These are phyloP conservation scores for Phytophthora sansomeana DNA, from an alignment of 352 stramenopile species.

Conservation along the genomic window DNA sequence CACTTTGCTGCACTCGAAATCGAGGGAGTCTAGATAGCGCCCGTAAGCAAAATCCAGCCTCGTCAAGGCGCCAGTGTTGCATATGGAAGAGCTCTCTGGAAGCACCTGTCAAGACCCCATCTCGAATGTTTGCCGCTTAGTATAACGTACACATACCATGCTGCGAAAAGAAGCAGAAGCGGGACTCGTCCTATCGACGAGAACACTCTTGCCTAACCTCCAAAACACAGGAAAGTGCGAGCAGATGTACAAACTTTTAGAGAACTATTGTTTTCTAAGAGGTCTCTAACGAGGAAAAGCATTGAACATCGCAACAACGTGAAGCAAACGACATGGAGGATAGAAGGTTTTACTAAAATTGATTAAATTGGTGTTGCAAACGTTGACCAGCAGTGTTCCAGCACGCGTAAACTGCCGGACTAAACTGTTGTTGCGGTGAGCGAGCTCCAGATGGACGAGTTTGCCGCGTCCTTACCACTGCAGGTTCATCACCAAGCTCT, in stretches of 20 bases:
- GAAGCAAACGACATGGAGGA: background rate
- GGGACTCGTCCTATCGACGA: background rate
- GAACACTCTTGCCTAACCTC: background rate
- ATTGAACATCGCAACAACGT: background rate
- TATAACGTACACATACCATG: too few species aligned
- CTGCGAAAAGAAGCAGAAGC: background rate
- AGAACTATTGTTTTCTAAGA: background rate
- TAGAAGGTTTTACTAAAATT: background rate
- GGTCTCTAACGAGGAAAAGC: background rate
- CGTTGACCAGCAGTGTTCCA: background rate
- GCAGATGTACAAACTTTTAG: background rate
- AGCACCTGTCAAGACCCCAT: constrained; percentile 20
- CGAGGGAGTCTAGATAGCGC: too few species aligned
- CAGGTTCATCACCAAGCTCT: background rate
- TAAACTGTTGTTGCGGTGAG: background rate
- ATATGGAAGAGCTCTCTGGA: constrained; percentile 17
- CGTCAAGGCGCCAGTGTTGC: background rate
- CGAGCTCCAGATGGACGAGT: background rate
- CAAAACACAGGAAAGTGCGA: background rate
- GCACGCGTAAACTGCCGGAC: background rate
- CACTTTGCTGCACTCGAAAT: background rate
- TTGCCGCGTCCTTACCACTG: background rate
- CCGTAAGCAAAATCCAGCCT: background rate
- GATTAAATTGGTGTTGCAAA: too few species aligned
- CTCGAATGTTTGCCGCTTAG: constrained; percentile 5